Evolutionary conservation across 805 yeast genomes (phyloP), one percentile per base, ranked within the genome.

Genomic region (Saccharomycopsis babjevae): DNA sequence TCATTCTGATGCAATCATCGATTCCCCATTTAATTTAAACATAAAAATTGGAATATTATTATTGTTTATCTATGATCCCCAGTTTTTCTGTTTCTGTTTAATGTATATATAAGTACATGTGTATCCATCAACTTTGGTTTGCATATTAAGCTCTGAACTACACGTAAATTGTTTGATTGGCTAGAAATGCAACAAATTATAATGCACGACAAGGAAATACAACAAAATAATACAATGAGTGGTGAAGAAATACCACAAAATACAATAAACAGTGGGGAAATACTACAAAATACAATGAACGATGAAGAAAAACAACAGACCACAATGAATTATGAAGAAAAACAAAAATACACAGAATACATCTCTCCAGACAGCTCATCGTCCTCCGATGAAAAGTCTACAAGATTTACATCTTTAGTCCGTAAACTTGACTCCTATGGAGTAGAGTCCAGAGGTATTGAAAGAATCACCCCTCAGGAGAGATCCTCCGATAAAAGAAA

Each of bases 391-490:
- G 25, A 46, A 18, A 18, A 20, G 3, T n/a, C 52, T 8, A 11
- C 52, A 25, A 46, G 52, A 46, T 25, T 46, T 11, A 32, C 52
- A 10, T 46, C 32, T 10, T 46, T 46, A 16, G 52, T 25, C 13
- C 25, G 30, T 13, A 75, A 72, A 65, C 68, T 86, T 1, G 90
- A 86, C 64, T 66, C 79, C 0, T 67, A 78, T 63, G 81, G 92
- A 62, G 88, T 88, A 2, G 97, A 90, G 70, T 74, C 84, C 3
- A 77, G 91, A 63, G 97, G 97, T 59, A 85, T 90, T 56, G 91
- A 88, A 64, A 76, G 96, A 62, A 82, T 87, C 38, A 73, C 79
- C 50, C 88, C 94, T 0, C 76, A 83, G 64, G 88, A 86, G 57
- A 73, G 92, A 62, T 78, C 86, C n/a, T 69, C 74, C 3, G 65